Percentiles rank a stretch among this genome's conserved stretches.
phyloP scores from a whole-genome alignment of 192 early-diverging fungal species.

The Backusella parvicylindrica region DNA sequence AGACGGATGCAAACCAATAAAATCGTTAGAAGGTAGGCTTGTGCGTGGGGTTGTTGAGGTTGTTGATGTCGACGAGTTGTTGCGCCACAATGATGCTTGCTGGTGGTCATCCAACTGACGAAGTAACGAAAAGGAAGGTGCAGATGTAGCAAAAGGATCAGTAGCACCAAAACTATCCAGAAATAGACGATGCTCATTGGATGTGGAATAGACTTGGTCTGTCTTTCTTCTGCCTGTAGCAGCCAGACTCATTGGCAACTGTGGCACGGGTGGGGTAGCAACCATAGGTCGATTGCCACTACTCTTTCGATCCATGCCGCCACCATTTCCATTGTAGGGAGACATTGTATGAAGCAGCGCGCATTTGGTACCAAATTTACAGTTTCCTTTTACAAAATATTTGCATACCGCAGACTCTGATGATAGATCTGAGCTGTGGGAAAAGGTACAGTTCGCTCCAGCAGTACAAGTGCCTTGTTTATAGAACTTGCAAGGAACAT shows the following conservation, averaged over 20 bases:
- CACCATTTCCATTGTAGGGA: neutral
- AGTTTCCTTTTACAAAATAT: conserved; percentile 76
- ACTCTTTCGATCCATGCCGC: neutral
- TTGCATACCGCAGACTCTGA: conserved; percentile 66
- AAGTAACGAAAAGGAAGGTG: conserved; percentile 6
- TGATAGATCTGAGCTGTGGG: conserved; percentile 58
- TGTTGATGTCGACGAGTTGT: neutral
- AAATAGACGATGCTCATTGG: neutral
- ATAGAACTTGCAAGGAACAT: conserved; percentile 80
- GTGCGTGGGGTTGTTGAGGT: conserved; percentile 1
- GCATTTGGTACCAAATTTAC: conserved; percentile 76
- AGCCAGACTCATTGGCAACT: neutral
- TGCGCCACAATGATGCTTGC: conserved; percentile 2
- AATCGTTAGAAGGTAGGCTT: neutral
- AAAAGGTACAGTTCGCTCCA: conserved; percentile 68
- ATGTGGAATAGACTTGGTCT: neutral
- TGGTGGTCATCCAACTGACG: neutral
- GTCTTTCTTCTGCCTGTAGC: conserved; percentile 7
- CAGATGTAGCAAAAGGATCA: neutral
- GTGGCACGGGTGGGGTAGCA: neutral
- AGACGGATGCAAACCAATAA: conserved; percentile 4
- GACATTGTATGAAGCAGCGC: conserved; percentile 52
- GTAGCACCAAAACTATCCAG: neutral
- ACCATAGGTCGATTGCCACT: too few species aligned
- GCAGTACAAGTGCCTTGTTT: conserved; percentile 71